Base-by-base conservation (phyloP, 495 filamentous ascomycete species). In the Trichoderma gamsii region DNA sequence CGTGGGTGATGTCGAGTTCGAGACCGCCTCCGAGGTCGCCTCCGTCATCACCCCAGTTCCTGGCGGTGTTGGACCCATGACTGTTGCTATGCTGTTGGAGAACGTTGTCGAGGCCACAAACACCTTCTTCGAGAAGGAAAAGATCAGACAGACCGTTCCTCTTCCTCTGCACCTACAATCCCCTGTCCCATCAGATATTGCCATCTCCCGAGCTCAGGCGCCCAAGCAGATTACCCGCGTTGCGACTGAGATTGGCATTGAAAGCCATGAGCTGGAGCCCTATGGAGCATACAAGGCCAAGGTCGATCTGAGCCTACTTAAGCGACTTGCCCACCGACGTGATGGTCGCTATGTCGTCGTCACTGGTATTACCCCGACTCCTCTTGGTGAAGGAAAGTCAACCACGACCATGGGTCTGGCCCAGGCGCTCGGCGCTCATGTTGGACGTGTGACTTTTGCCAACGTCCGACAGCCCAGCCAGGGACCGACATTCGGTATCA, bases 401-500 rank as follows among this genome's bases (percentile, higher is more conserved):
- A 99, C 95, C 2, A 99, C 95, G n/a, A 99, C 95, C 16, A 87
- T 99, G 81, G 95, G 95, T 73, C 82, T 99, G 59, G 90, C 92
- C 32, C 95, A 99, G 77, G 95, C 95, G n/a, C 83, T 99, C 49
- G 92, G 92, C 52, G 94, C 88, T 64, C 94, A 97, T 70, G 79
- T 99, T 70, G 89, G 89, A 69, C 89, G 90, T 38, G 84, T 99
- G 72, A 88, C 87, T 15, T 98, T 99, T 73, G 94, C 95, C 77
- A 99, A 99, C 72, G 95, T 99, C 65, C 87, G 95, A 63, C 95
- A 99, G 79, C 95, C 95, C 38, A 96, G 91, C 73, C 95, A 97
- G 82, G 95, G 95, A 12, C 95, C 95, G 65, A 99, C 95, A 0
- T 99, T 99, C 74, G 95, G 95, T 73, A 97, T 99, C 83, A 99